A percentile compares a stretch with the other conserved stretches of the same genome.
Evolutionary conservation across 345 rosid species (phyloP).

Genomic region (Populus alba): DNA sequence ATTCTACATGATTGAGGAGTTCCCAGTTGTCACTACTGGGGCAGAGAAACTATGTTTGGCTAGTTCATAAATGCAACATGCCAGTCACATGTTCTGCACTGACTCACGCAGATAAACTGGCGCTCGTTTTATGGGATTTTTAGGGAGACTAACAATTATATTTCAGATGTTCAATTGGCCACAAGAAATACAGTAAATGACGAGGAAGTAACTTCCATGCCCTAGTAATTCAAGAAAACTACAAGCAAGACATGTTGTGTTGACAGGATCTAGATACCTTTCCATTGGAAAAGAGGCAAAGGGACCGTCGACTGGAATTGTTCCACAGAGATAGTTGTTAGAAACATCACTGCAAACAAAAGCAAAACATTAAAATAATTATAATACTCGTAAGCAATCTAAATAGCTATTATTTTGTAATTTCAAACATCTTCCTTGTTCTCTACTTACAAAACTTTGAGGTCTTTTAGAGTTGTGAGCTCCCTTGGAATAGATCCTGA

Average conservation of each 20-base stretch:
- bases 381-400: background rate
- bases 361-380: background rate
- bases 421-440: background rate
- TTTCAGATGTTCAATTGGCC: background rate
- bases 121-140: background rate
- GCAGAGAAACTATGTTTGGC: background rate
- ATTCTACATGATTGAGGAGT: background rate
- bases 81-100: background rate
- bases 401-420: background rate
- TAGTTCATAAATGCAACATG: background rate
- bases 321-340: slow-evolving; percentile 66
- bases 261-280: slow-evolving; percentile 35
- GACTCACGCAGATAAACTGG: background rate
- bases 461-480: slow-evolving; percentile 49
- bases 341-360: slow-evolving; percentile 55
- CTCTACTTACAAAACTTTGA: slow-evolving; percentile 61
- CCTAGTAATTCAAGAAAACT: background rate
- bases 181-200: background rate
- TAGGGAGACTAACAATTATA: background rate
- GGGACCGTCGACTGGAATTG: slow-evolving; percentile 73
- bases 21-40: background rate
- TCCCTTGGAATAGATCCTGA: slow-evolving; percentile 64
- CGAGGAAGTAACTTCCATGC: background rate
- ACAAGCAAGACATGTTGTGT: background rate
- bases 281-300: slow-evolving; percentile 51